phyloP scores from a whole-genome alignment of 1,284 basidiomycete genomes.

The Wolfiporia cocos region DNA sequence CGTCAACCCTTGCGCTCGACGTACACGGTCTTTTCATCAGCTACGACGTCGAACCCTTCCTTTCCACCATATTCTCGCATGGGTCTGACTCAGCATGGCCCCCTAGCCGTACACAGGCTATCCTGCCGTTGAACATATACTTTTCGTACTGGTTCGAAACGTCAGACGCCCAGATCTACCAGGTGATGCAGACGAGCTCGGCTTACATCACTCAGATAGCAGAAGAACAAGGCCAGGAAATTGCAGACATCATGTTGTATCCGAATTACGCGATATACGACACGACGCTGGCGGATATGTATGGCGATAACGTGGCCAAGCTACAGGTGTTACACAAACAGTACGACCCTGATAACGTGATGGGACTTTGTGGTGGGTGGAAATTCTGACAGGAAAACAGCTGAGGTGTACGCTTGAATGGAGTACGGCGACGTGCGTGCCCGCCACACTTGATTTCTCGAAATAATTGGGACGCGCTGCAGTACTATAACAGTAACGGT shows the following conservation, averaged over 20 bases:
- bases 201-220: conserved; percentile 32
- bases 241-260: conserved; percentile 33
- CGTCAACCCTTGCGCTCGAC: neutral
- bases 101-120: conserved; percentile 31
- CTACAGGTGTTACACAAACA: conserved; percentile 33
- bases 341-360: conserved; percentile 45
- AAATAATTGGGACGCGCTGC: too few species aligned
- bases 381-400: too few species aligned
- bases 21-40: conserved; percentile 26
- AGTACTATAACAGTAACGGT: too few species aligned
- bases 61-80: conserved; percentile 37
- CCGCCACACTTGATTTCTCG: too few species aligned
- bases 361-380: conserved; percentile 52
- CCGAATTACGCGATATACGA: conserved; percentile 43
- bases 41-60: conserved; percentile 53
- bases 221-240: conserved; percentile 35
- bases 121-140: conserved; percentile 44
- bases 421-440: too few species aligned
- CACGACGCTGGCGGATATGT: conserved; percentile 38
- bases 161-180: conserved; percentile 33
- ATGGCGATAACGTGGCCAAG: conserved; percentile 38
- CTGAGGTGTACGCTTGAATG: too few species aligned
- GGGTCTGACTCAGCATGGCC: conserved; percentile 41
- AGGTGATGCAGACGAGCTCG: conserved; percentile 33
- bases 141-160: conserved; percentile 32